Base-by-base conservation (phyloP, 495 filamentous ascomycete species). In the Neurospora sp. region DNA sequence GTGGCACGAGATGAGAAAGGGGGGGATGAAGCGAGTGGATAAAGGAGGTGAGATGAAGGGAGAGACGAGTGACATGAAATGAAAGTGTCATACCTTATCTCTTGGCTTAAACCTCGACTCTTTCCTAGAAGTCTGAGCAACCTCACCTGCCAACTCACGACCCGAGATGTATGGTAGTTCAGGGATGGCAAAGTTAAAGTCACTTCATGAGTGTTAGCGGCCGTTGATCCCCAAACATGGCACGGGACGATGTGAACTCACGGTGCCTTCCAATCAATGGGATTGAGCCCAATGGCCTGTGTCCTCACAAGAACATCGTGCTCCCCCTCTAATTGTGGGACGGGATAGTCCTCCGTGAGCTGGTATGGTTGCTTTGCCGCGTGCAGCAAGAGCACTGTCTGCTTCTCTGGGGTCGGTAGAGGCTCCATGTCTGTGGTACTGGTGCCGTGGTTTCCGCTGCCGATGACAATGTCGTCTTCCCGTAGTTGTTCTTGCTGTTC, bases 241-340 rank as follows among this genome's bases (percentile, higher is more conserved):
- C 0, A 22, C 20, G 20, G 20, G 20, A 22, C 6, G 14, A 39
- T 35, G 27, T 14, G 40, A 48, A 84, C 84, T 41, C 83, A 90
- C 89, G 89, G 88, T 75, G 84, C 87, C 81, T 92, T 92, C 90
- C 90, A 92, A 78, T 93, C 90, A 68, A 92, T 87, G 3, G 90
- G 90, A 78, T 92, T 92, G 69, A 93, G 79, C 3, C 90, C 90
- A 79, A 92, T 87, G 9, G 86, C 87, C 40, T 84, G 73, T 73
- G 87, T 82, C 76, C 85, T 84, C 70, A 90, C 83, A 5, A 91
- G 81, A 35, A 90, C 83, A 77, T 91, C 88, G n/a, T 71, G 41
- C 79, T 74, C 61, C 80, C 78, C 73, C 8, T 74, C 12, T 5
- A 78, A 42, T 1, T 78, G 76, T 17, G 89, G 88, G 41, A 90